phyloP scores from a whole-genome alignment of 352 stramenopile species.

The Phytophthora europaea region DNA sequence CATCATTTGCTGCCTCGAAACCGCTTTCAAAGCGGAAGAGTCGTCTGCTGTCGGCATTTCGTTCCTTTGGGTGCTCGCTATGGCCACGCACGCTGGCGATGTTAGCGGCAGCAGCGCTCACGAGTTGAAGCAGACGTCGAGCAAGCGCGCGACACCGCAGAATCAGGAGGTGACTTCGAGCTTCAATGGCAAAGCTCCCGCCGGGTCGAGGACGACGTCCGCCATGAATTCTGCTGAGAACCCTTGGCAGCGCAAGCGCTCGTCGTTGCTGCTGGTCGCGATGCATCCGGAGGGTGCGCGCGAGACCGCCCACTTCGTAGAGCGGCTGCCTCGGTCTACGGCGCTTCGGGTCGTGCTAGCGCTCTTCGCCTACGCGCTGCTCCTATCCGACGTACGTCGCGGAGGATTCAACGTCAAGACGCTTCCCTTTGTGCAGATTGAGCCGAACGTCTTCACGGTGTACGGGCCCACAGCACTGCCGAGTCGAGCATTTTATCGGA shows the following conservation, averaged over 20 bases:
- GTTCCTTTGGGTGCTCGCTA: neutral
- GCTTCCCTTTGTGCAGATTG: slow-evolving; percentile 54
- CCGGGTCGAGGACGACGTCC: slow-evolving; percentile 4
- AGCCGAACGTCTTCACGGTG: slow-evolving; percentile 64
- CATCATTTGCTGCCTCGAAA: neutral
- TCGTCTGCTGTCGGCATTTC: slow-evolving; percentile 1
- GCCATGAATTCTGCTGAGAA: slow-evolving; percentile 5
- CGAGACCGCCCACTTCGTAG: slow-evolving; percentile 26
- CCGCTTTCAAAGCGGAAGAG: slow-evolving; percentile 5
- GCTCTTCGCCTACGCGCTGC: slow-evolving; percentile 56
- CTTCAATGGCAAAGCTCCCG: slow-evolving; percentile 1
- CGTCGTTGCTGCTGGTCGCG: slow-evolving; percentile 27
- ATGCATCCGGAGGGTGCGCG: slow-evolving; percentile 31
- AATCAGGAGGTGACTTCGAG: slow-evolving; percentile 14
- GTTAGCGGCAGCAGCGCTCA: slow-evolving; percentile 3
- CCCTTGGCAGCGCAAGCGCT: slow-evolving; percentile 35
- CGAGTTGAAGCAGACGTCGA: neutral
- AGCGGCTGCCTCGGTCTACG: slow-evolving; percentile 22
- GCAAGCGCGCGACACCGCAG: neutral
- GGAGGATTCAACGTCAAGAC: slow-evolving; percentile 46
- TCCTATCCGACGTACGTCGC: slow-evolving; percentile 56
- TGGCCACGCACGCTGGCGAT: slow-evolving; percentile 8
- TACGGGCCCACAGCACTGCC: slow-evolving; percentile 51
- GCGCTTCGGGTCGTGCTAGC: slow-evolving; percentile 42
- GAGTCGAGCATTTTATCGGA: slow-evolving; percentile 33